A percentile compares a stretch with the other conserved stretches of the same genome.
phyloP scores from a whole-genome alignment of 306 rosid species.

The Phaseolus lunatus region DNA sequence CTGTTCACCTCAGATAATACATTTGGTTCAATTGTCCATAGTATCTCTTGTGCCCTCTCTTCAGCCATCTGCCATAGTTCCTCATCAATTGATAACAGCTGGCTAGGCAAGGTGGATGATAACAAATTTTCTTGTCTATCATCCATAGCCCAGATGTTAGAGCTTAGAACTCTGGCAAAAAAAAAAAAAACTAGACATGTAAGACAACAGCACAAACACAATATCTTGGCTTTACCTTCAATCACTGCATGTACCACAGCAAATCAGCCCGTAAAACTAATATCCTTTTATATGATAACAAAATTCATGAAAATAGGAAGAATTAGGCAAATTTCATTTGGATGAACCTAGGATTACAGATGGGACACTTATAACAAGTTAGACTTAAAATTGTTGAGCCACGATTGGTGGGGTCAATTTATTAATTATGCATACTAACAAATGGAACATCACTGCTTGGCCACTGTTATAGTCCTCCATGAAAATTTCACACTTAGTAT shows the following conservation, averaged over 20 bases:
- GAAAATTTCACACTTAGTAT: neutral
- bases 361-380: neutral
- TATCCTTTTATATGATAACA: conserved; percentile 18
- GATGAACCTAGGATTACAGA: conserved; percentile 37
- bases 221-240: conserved; percentile 36
- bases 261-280: conserved; percentile 6
- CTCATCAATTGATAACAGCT: conserved; percentile 51
- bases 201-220: conserved; percentile 42
- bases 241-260: conserved; percentile 26
- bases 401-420: neutral
- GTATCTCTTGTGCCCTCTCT: conserved; percentile 65
- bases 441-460: conserved; percentile 41
- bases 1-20: conserved; percentile 63
- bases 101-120: conserved; percentile 28
- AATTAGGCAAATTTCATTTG: too few relatives aligned
- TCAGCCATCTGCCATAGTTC: conserved; percentile 71
- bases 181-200: conserved; percentile 41
- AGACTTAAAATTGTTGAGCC: conserved; percentile 23
- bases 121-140: conserved; percentile 30
- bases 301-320: conserved; percentile 4
- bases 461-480: conserved; percentile 3
- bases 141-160: conserved; percentile 35
- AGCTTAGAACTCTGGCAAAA: conserved; percentile 45
- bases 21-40: conserved; percentile 67
- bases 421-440: conserved; percentile 10